These are phyloP conservation scores for Aspergillus carlsbadensis DNA, from an alignment of 495 filamentous ascomycete genomes.

Conservation along the genomic window DNA sequence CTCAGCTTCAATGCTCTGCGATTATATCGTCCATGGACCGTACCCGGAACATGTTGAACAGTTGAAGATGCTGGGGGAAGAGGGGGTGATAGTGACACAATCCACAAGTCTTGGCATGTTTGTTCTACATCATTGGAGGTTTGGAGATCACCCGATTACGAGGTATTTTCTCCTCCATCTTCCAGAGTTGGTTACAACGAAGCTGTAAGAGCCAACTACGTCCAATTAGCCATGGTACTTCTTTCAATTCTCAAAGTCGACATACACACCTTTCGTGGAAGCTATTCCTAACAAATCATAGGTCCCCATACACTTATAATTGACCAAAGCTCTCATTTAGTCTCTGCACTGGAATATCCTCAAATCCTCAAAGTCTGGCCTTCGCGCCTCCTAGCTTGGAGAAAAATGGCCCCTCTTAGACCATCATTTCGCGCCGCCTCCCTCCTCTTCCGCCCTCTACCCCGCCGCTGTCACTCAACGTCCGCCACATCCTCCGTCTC, in stretches of 20 bases:
- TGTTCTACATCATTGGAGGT: background rate
- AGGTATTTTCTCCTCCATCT: background rate
- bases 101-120: slow-evolving; percentile 11
- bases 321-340: background rate
- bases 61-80: background rate
- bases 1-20: no score
- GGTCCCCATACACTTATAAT: background rate
- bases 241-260: background rate
- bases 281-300: background rate
- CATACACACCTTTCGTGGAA: background rate
- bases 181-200: background rate
- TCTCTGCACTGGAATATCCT: background rate
- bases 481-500: slow-evolving; percentile 66
- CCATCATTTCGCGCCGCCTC: slow-evolving; percentile 9
- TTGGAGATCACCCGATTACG: background rate
- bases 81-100: background rate
- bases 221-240: background rate
- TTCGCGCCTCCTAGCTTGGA: background rate
- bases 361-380: background rate
- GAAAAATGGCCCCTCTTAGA: slow-evolving; percentile 3
- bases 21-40: background rate
- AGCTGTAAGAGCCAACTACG: background rate
- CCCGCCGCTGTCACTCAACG: slow-evolving; percentile 37
- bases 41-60: background rate
- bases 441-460: slow-evolving; percentile 5